Conservation (phyloP, 2,329 filamentous ascomycete species). For the Drechslerella stenobrocha region DNA sequence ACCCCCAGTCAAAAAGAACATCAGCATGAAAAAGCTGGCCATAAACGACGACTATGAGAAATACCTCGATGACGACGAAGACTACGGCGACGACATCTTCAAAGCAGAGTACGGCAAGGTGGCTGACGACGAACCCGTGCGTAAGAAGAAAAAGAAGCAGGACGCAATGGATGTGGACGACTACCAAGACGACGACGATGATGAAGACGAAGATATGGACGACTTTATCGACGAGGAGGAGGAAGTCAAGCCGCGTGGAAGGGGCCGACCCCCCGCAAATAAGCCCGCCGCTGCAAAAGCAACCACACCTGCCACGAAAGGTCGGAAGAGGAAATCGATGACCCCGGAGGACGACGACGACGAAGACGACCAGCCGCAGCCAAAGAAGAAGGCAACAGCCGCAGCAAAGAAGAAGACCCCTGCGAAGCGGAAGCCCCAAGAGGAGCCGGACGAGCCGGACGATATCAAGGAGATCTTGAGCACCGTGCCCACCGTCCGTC, state of each 20-base stretch:
- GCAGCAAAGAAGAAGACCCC: conserved; percentile 61
- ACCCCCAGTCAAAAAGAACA: conserved; percentile 57
- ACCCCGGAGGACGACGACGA: conserved; percentile 55
- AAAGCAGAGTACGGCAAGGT: conserved; percentile 71
- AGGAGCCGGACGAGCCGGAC: conserved; percentile 66
- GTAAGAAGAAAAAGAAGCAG: conserved; percentile 65
- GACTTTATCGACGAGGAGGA: conserved; percentile 51
- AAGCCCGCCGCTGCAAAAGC: conserved; percentile 9
- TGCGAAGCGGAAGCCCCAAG: conserved; percentile 66
- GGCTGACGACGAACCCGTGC: conserved; percentile 73
- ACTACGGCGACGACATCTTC: conserved; percentile 82
- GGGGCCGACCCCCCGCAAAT: conserved; percentile 8
- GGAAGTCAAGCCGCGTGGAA: conserved; percentile 35
- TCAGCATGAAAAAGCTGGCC: conserved; percentile 56
- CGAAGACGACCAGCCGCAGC: conserved; percentile 51
- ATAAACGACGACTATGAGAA: conserved; percentile 61
- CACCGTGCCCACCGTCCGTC: conserved; percentile 77
- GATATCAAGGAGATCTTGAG: conserved; percentile 82
- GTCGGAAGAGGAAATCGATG: conserved; percentile 53
- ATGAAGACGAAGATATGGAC: conserved; percentile 57
- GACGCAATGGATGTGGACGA: conserved; percentile 56
- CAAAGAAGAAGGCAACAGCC: conserved; percentile 54
- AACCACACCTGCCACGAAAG: conserved; percentile 6
- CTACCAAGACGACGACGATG: conserved; percentile 59
- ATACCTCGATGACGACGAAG: conserved; percentile 68